A percentile compares a stretch with the other conserved stretches of the same genome.
phyloP scores from a whole-genome alignment of 768 basidiomycete species.

The Leccinum rimulosum region DNA sequence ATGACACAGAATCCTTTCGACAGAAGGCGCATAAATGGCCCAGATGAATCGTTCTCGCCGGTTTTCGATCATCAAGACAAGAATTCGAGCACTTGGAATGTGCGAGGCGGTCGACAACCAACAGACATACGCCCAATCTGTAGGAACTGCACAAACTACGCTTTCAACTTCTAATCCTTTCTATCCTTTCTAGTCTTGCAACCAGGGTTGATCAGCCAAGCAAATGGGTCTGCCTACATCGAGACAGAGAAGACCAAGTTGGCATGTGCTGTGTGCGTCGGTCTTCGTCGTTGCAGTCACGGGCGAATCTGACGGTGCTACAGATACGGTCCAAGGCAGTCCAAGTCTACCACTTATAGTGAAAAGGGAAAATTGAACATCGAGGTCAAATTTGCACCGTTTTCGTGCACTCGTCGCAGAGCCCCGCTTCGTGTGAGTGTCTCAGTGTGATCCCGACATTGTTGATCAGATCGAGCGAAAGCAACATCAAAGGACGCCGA shows the following conservation, averaged over 20 bases:
- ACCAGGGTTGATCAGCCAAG: slow-evolving; percentile 87
- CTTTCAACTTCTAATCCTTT: background rate
- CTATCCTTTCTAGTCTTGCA: slow-evolving; percentile 72
- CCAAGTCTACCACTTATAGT: slow-evolving; percentile 75
- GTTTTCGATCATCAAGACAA: slow-evolving; percentile 43
- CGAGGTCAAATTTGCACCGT: slow-evolving; percentile 96
- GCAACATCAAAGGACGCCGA: slow-evolving; percentile 78
- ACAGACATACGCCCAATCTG: slow-evolving; percentile 85
- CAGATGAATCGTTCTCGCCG: slow-evolving; percentile 77
- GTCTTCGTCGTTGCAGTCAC: background rate
- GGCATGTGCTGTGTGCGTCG: slow-evolving; percentile 87
- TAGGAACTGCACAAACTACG: slow-evolving; percentile 35
- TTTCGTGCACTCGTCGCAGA: slow-evolving; percentile 74
- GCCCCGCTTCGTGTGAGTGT: slow-evolving; percentile 80
- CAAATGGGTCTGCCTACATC: slow-evolving; percentile 96
- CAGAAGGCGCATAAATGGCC: slow-evolving; percentile 86
- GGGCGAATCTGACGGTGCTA: background rate
- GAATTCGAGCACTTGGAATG: slow-evolving; percentile 10
- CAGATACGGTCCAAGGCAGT: slow-evolving; percentile 84
- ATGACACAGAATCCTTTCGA: slow-evolving; percentile 68
- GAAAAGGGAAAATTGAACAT: slow-evolving; percentile 90
- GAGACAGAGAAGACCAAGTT: slow-evolving; percentile 91
- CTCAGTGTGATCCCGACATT: background rate
- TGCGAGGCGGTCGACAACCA: slow-evolving; percentile 51
- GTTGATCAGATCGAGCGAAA: slow-evolving; percentile 5